phyloP scores from a whole-genome alignment of 2,329 filamentous ascomycete species.

The Trichoderma brevicompactum region DNA sequence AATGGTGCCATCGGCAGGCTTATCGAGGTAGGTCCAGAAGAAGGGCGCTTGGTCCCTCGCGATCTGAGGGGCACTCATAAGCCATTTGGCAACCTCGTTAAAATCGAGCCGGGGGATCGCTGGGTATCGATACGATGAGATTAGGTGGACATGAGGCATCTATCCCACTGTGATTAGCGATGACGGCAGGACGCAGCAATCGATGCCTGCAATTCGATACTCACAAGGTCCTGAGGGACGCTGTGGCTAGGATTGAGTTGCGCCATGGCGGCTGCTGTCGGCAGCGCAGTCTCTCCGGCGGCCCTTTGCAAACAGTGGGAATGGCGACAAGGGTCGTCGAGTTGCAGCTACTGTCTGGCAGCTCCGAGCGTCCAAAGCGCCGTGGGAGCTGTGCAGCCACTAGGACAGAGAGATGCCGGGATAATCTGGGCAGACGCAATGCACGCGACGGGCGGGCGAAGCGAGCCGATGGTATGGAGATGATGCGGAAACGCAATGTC shows the following conservation, averaged over 20 bases:
- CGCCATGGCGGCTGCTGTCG: conserved; percentile 41
- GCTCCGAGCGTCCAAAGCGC: conserved; percentile 3
- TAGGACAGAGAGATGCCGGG: background rate
- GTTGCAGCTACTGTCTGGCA: background rate
- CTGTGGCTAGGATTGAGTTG: conserved; percentile 49
- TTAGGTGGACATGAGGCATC: conserved; percentile 87
- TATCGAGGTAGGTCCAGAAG: conserved; percentile 90
- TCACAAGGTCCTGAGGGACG: conserved; percentile 50
- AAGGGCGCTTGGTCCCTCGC: conserved; percentile 84
- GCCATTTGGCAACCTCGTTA: conserved; percentile 79
- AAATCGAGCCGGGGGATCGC: conserved; percentile 71
- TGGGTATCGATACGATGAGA: conserved; percentile 83
- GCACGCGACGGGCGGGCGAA: conserved; percentile 12
- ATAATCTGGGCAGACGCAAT: background rate
- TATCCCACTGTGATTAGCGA: conserved; percentile 44
- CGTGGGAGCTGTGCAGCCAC: background rate
- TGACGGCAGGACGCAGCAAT: background rate
- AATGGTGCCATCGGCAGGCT: conserved; percentile 79
- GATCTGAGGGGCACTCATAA: conserved; percentile 82
- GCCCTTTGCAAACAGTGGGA: conserved; percentile 25
- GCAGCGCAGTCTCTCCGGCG: background rate
- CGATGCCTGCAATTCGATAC: conserved; percentile 31
- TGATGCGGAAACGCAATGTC: conserved; percentile 18
- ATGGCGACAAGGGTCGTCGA: conserved; percentile 2
- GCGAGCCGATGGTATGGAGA: conserved; percentile 5